Percentiles rank a stretch among this genome's conserved stretches.
Conservation (phyloP, 1,139 yeast genomes). For the Debaryomyces sp. region DNA sequence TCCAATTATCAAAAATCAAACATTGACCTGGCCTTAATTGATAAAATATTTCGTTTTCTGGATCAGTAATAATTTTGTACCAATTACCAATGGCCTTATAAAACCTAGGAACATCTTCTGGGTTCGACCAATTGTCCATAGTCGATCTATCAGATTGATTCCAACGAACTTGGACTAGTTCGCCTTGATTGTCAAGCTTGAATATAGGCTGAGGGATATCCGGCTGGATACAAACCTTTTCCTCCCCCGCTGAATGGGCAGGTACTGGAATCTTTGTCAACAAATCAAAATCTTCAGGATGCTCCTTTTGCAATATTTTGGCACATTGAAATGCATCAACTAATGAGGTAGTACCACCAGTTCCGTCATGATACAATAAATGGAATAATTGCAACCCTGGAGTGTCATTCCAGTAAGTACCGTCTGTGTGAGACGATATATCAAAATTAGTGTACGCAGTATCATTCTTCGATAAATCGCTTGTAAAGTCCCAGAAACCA, state of each 20-base stretch:
- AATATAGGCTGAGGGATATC: conserved; percentile 63
- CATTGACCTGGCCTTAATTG: conserved; percentile 70
- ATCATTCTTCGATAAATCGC: conserved; percentile 70
- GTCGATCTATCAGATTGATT: conserved; percentile 74
- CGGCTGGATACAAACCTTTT: conserved; percentile 65
- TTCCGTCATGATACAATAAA: conserved; percentile 64
- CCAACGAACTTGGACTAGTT: conserved; percentile 71
- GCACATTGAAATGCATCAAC: conserved; percentile 75
- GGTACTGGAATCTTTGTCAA: conserved; percentile 58
- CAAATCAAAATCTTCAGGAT: conserved; percentile 59
- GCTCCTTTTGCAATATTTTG: conserved; percentile 41
- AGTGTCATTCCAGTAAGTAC: conserved; percentile 78
- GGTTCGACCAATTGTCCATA: conserved; percentile 59
- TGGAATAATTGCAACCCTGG: conserved; percentile 79
- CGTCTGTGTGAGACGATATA: conserved; percentile 72
- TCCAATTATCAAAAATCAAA: conserved; percentile 75
- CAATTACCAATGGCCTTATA: conserved; percentile 63
- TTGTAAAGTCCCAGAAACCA: conserved; percentile 82
- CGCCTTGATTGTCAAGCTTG: conserved; percentile 55
- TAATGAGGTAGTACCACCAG: conserved; percentile 73
- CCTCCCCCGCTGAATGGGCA: conserved; percentile 82
- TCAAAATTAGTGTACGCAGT: conserved; percentile 76
- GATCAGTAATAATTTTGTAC: conserved; percentile 55
- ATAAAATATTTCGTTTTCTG: conserved; percentile 56
- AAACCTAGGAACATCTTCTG: conserved; percentile 57